Base-by-base conservation (phyloP, 1,139 yeast genomes). In the Yamadazyma taylorii region DNA sequence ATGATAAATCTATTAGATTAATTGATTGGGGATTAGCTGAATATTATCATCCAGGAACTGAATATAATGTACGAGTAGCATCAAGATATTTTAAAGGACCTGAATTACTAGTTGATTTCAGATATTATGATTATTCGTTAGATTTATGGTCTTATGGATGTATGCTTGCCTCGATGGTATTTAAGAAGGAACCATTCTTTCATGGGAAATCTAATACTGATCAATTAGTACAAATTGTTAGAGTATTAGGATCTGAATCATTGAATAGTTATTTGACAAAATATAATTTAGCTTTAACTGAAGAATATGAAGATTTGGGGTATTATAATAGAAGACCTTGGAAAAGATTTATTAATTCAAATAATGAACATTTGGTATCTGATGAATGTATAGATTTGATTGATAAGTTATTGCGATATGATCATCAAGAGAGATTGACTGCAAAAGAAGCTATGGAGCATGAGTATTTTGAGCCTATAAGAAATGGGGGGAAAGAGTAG, bases 1-100 rank as follows among this genome's bases (percentile, higher is more conserved):
- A 79, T 38, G 73, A 73, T 48, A 77, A 78, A 52, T 69, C 68
- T 43, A 69, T 94, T 49, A 77, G 97, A 47, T 75, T 94, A 47
- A 94, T 94, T 49, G 99, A 94, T 68, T 94, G 98, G 98, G 99
- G 99, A 9, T 72, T 94, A 42, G 98, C 98, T 3, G 99, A 94
- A 61, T 92, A 90, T 57, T 94, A 94, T 60, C 98, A 94, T 58
- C 85, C 89, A 5, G 95, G 95, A 16, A 87, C 86, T 48, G 96
- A 89, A 54, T 92, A 90, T 61, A 94, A 94, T 53, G 98, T 92
- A 19, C 79, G 99, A 49, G 99, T 94, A 13, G 98, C 98, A 1
- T 87, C 96, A n/a, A 76, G 98, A 48, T 92, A 92, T 62, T 94
- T 88, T 67, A 94, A 94, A 65, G 98, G 97, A 21, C 99, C 99